Evolutionary conservation across 306 rosid species (phyloP).

Genomic region (Pterocarpus santalinus): DNA sequence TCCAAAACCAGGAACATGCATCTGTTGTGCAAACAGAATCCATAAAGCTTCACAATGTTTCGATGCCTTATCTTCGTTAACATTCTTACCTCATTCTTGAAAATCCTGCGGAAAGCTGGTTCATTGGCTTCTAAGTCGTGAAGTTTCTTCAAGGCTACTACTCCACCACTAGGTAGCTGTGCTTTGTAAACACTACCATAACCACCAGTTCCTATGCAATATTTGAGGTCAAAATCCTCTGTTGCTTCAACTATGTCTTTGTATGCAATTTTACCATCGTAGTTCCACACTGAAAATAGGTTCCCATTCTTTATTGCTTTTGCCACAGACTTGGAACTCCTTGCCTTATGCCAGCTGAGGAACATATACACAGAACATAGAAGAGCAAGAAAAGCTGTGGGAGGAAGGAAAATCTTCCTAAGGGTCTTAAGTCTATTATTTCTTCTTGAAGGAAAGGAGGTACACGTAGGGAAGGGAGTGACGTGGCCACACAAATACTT

Average conservation of each 20-base stretch:
- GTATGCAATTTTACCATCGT: conserved; percentile 36
- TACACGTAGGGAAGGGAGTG: neutral
- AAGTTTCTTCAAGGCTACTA: conserved; percentile 31
- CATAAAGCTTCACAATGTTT: conserved; percentile 40
- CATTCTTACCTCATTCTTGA: conserved; percentile 35
- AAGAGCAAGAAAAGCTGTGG: conserved; percentile 11
- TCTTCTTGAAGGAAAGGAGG: neutral
- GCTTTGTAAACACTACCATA: conserved; percentile 31
- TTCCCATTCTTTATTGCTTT: conserved; percentile 27
- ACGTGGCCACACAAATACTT: neutral
- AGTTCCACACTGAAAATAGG: conserved; percentile 42
- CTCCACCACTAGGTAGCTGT: conserved; percentile 21
- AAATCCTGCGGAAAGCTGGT: neutral
- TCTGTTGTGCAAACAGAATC: conserved; percentile 35
- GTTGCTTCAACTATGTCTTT: conserved; percentile 22
- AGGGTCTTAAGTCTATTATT: too few species aligned
- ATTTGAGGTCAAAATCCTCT: conserved; percentile 26
- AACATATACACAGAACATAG: neutral
- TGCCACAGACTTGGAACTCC: neutral
- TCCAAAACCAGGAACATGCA: conserved; percentile 36
- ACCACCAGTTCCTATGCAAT: conserved; percentile 18
- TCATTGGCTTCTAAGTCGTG: conserved; percentile 20
- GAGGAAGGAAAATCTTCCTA: conserved; percentile 33
- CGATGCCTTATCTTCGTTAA: conserved; percentile 28
- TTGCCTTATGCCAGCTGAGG: neutral